Evolutionary conservation across 2,329 filamentous ascomycete species (phyloP), one percentile per base, ranked within the genome.

Genomic region (Rutstroemia sp.): DNA sequence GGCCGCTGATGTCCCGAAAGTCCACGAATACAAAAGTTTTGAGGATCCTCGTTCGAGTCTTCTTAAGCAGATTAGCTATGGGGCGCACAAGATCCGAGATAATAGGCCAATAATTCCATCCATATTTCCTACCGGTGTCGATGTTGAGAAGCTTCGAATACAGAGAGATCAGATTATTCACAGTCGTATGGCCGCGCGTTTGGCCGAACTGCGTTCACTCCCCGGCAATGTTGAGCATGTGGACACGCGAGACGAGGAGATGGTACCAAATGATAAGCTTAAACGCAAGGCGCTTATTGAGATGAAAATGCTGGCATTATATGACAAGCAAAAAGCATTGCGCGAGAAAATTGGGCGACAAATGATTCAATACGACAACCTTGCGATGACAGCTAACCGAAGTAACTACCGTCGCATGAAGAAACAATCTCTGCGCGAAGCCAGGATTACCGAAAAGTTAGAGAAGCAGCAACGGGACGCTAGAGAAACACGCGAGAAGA

Each of bases 391-490:
- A 1, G 92, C 92, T 0, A 99, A 99, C 70, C 86, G 94, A 51
- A 86, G 88, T 53, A 82, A 86, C 67, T 96, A 96, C 71, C 88
- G 94, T 38, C 86, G 94, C 51, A 88, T 94, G 77, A 99, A 99
- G 86, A 97, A 96, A 77, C 92, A 96, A 72, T 95, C 88, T 50
- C 80, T 97, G 50, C 87, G 92, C 38, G 94, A 99, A 74, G 94
- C 94, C 56, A 87, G 92, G 57, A 95, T 99, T 63, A 99, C 94
- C 0, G 94, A 99, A 80, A 99, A 96, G 74, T 83, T 99, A 2
- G 94, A 99, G 81, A 97, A 97, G 76, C 92, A 99, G 72, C 94
- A 99, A 71, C 90, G 94, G 57, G 92, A 97, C 71, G 92, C 92
- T 44, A 88, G 94, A 58, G 92, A 97, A 75, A 90, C 88, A 63